Conservation (phyloP, 495 filamentous ascomycete species). For the Trichodelitschia bisporula region DNA sequence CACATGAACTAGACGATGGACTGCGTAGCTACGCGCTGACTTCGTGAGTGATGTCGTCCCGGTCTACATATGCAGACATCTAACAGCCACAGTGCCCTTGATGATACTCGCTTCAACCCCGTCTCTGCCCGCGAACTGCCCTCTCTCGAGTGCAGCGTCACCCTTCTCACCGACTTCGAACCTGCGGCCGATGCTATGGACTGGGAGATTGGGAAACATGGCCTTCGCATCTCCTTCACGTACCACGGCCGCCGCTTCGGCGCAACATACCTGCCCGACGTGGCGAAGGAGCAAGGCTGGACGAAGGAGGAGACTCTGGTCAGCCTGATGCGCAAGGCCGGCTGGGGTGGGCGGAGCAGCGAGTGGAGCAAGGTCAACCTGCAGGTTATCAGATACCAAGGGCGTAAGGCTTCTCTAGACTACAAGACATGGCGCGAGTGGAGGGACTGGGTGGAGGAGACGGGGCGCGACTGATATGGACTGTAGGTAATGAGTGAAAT, state of each 20-base stretch:
- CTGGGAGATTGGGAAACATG: constrained; percentile 71
- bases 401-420: constrained; percentile 38
- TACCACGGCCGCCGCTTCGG: constrained; percentile 17
- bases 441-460: constrained; percentile 41
- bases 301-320: constrained; percentile 77
- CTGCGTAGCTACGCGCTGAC: constrained; percentile 65
- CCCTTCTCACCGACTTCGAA: constrained; percentile 21
- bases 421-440: constrained; percentile 56
- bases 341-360: constrained; percentile 44
- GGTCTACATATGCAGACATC: constrained; percentile 1
- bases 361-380: constrained; percentile 58
- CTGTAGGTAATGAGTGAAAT: too few relatives aligned
- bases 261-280: constrained; percentile 81
- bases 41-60: constrained; percentile 29
- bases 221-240: constrained; percentile 29
- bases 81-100: constrained; percentile 33
- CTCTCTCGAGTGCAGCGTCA: constrained; percentile 20
- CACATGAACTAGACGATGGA: constrained; percentile 45
- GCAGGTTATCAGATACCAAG: constrained; percentile 57
- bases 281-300: constrained; percentile 83
- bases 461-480: too few relatives aligned
- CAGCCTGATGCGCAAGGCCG: constrained; percentile 83
- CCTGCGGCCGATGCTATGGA: constrained; percentile 39
- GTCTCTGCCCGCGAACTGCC: constrained; percentile 43
- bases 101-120: constrained; percentile 66